Evolutionary conservation across 208 protist genomes (phyloP), one percentile per base, ranked within the genome.

Genomic region (Trypanosoma congolense): DNA sequence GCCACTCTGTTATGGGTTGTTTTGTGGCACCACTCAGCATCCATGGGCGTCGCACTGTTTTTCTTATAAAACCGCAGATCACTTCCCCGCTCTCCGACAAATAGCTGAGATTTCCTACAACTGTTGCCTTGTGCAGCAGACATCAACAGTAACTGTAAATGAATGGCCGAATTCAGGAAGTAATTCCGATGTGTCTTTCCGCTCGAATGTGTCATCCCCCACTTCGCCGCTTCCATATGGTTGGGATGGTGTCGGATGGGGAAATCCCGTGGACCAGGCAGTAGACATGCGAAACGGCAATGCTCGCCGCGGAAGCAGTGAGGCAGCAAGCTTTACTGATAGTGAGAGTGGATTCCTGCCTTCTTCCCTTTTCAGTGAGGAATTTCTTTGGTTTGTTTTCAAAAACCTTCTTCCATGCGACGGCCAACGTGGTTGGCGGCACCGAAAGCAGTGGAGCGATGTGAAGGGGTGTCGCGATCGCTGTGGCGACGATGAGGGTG

Each of bases 361-460:
- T 25, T 5, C 9, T 45, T 26, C 25, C 6, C 19, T 48, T 29
- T 35, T 54, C 24, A 19, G 3, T 21, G 53, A 54, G 26, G 3
- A 14, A 18, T 55, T 63, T 55, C 2, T 63, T 18, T 19, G 25
- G 8, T 33, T 22, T 14, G 45, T 63, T 29, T 28, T 63, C 8
- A 12, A 46, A 38, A 14, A 36, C 35, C 25, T 45, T 25, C 28
- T 48, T n/a, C 19, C 35, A 4, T 25, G 28, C 18, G 3, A 18
- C 28, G 19, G 12, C 12, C 9, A 12, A 6, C 33, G 33, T 12
- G 33, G 12, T 12, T 16, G 9, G 33, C n/a, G n/a, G n/a, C n/a
- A n/a, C n/a, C n/a, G n/a, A n/a, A n/a, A n/a, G n/a, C n/a, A n/a
- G n/a, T n/a, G n/a, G n/a, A n/a, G n/a, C n/a, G n/a, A n/a, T n/a